Evolutionary conservation across 1,284 basidiomycete genomes (phyloP), one percentile per base, ranked within the genome.

Genomic region (Neotropicomus parvogracilis): DNA sequence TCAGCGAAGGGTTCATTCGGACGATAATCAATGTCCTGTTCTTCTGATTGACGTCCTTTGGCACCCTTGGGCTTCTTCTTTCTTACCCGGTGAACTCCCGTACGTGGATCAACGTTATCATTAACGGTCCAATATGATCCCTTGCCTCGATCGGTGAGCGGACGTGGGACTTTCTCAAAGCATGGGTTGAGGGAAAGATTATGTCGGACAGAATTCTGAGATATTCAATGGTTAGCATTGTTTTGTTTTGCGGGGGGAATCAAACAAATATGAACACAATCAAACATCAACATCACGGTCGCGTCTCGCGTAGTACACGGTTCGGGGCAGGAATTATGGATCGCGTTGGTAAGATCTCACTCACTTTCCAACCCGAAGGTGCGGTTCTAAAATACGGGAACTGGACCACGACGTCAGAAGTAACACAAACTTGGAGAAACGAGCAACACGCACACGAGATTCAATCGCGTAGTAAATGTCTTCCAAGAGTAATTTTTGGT

Each of bases 151-250:
- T 94, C 91, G 14, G 91, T 91, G 46, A 92, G 75, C 13, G 91
- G 90, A 16, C 91, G 82, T 2, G 91, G 83, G 11, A 94, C 88
- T 67, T 94, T 94, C 66, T 93, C 85, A 65, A 95, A 95, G 59
- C 91, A 94, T 53, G 92, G 91, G 65, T 95, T 95, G 54, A 95
- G 78, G 8, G 91, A 94, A 17, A 97, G 78, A 60, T 95, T 95
- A 71, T 95, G 93, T 40, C 93, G 85, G 56, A 97, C 92, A 34
- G 93, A 95, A 67, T 95, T 95, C 85, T 97, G 61, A 19, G 46
- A 54, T 46, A 55, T 55, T 45, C 52, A 2, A 40, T 49, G 27
- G 47, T 60, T 58, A 67, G 54, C 56, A 59, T 54, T 58, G 59
- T 53, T 56, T 54, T 54, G 56, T 58, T 64, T 54, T 57, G 55